Base-by-base conservation (phyloP, 2,329 filamentous ascomycete genomes). In the Blastomyces gilchristii region DNA sequence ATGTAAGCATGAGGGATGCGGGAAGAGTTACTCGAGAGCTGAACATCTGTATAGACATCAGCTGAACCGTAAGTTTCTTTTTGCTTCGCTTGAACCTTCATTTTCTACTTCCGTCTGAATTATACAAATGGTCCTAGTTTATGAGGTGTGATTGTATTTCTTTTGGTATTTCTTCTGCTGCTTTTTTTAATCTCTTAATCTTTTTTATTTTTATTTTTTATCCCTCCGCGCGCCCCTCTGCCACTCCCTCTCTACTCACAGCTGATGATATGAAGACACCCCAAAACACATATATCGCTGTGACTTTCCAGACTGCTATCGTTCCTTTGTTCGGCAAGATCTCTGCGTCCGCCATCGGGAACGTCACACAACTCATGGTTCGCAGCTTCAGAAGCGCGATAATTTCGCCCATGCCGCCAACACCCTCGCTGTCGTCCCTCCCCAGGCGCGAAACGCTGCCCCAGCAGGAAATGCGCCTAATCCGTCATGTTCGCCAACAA, bases 11-110 rank as follows among this genome's bases (percentile, higher is more conserved):
- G 87, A 90, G 67, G 90, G 88, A 49, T 99, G 94, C 71, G 92
- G 91, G 50, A 99, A 97, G 81, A 95, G 88, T 73, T 99, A 99
- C 75, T 97, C 93, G 34, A 85, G 94, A 73, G 93, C 94, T 9
- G 94, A 97, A 77, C 94, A 99, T 79, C 80, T 99, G 79, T 97
- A 97, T 78, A 86, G 94, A 56, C 93, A 97, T 77, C 92, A 97
- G 77, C 79, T 97, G 68, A 99, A 99, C 74, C 94, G 89, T 91
- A 81, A 75, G 86, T 80, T 41, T 28, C 66, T 63, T 64, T 62
- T 50, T 5, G 11, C 16, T 16, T 34, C 62, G 47, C 50, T 49
- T 60, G 34, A 22, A 47, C 31, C 9, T 60, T 45, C 28, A 31
- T 31, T 31, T 50, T 37, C 18, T n/a, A 18, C 4, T 59, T 59